Conservation (phyloP, 2,329 filamentous ascomycete genomes). For the Neofusicoccum cordaticola region DNA sequence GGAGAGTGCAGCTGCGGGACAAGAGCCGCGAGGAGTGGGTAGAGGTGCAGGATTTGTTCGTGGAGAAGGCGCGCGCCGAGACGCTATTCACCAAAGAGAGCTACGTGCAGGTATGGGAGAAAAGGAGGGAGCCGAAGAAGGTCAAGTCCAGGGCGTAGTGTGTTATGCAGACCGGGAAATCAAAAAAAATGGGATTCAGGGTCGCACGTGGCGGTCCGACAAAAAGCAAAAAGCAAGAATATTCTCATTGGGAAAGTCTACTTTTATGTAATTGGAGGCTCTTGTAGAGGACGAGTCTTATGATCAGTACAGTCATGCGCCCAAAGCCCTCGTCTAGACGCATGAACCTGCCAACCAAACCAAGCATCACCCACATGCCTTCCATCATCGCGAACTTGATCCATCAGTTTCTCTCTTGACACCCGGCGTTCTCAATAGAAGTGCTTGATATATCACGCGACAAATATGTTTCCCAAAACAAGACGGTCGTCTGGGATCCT, state of each 20-base stretch:
- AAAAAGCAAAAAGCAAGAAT: background rate
- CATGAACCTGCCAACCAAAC: background rate
- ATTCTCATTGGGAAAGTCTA: background rate
- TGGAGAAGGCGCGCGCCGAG: slow-evolving; percentile 85
- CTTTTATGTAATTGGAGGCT: background rate
- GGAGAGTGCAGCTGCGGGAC: slow-evolving; percentile 88
- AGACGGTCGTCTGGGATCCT: no score
- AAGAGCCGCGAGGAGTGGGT: slow-evolving; percentile 84
- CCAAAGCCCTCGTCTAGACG: background rate
- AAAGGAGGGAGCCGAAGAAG: slow-evolving; percentile 57
- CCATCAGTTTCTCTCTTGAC: no score
- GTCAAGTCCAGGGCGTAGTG: slow-evolving; percentile 30
- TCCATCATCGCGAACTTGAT: no score
- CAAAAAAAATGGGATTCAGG: background rate
- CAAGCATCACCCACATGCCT: background rate
- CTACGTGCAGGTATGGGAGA: slow-evolving; percentile 96
- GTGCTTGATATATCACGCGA: no score
- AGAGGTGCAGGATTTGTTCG: slow-evolving; percentile 88
- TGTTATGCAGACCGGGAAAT: background rate
- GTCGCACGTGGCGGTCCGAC: background rate
- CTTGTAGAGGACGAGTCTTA: background rate
- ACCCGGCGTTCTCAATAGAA: no score
- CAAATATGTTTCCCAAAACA: no score
- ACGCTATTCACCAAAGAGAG: slow-evolving; percentile 89
- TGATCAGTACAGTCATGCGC: slow-evolving; percentile 2